Conservation (phyloP, 2,329 filamentous ascomycete species). For the Mycosphaerella sp. region DNA sequence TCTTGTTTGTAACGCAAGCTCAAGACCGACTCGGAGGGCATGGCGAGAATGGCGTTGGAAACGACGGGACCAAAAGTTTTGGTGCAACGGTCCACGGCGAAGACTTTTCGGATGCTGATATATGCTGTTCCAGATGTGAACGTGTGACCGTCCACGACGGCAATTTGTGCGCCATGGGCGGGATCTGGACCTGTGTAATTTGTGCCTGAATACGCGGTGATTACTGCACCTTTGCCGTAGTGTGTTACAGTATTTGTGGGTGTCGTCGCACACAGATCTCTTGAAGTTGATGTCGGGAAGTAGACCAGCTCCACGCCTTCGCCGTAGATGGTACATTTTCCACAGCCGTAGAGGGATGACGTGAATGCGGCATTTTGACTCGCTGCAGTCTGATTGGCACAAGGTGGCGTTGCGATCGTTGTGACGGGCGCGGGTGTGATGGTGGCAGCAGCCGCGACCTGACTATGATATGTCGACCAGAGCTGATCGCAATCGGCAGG, state of each 20-base stretch:
- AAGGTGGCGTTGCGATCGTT: conserved; percentile 21
- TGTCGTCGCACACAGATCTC: conserved; percentile 28
- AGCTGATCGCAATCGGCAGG: conserved; percentile 27
- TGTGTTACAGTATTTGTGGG: conserved; percentile 22
- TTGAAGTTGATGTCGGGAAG: conserved; percentile 22
- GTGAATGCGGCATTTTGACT: conserved; percentile 2
- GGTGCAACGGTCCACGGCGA: conserved; percentile 24
- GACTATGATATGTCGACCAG: conserved; percentile 22
- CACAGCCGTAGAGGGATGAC: conserved; percentile 23
- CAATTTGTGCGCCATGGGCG: conserved; percentile 8
- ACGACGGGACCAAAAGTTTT: conserved; percentile 17
- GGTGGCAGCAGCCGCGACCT: conserved; percentile 12
- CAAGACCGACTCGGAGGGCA: conserved; percentile 26
- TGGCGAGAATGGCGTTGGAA: conserved; percentile 24
- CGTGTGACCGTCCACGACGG: conserved; percentile 20
- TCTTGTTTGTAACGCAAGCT: conserved; percentile 26
- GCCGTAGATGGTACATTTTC: conserved; percentile 28
- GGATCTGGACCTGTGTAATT: conserved; percentile 8
- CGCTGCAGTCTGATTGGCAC: conserved; percentile 17
- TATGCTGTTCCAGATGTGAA: conserved; percentile 29
- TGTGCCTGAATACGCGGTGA: conserved; percentile 22
- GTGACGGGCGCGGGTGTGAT: conserved; percentile 12
- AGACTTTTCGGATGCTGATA: conserved; percentile 26
- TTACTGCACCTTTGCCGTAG: conserved; percentile 20
- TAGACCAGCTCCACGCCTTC: conserved; percentile 27